Base-by-base conservation (phyloP, 2,329 filamentous ascomycete species). In the Sarocladiaceae sp. region DNA sequence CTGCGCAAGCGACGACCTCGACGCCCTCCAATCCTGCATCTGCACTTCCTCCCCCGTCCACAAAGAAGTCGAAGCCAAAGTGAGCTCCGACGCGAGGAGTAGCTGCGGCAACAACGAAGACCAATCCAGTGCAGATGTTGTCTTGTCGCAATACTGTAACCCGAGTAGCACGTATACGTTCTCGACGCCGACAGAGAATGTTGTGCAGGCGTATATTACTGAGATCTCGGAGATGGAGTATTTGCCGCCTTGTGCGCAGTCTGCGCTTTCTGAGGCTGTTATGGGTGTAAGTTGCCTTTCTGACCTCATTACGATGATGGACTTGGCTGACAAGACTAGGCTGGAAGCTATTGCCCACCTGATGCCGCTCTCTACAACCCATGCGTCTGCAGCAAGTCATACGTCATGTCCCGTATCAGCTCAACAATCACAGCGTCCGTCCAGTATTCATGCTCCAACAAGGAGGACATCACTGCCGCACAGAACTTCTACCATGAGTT, bases 321-420 rank as follows among this genome's bases (percentile, higher is more conserved):
- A n/a, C n/a, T n/a, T n/a, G n/a, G n/a, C n/a, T n/a, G n/a, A n/a
- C n/a, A n/a, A n/a, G n/a, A n/a, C n/a, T 37, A 69, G 66, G 67
- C 64, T 26, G 57, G 59, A 28, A 58, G 60, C 20, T 51, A 62
- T 6, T 77, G 75, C 46, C 72, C 72, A 12, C 54, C 63, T 20
- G 66, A 69, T 2, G 67, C 71, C 10, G 68, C 65, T 25, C 60
- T 71, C 26, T 67, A 77, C 20, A 77, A 77, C 2, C 73, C 75
- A 2, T 82, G 79, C 53, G 75, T 74, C 22, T 82, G 79, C 61
- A 63, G 60, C 39, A 80, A 80, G 60, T 71, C 74, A 46, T 69
- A 74, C 35, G 77, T 80, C 52, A 74, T 75, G 4, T 60, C 66
- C 5, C 56, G 61, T 6, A 66, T 76, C 25, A 77, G 69, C 59